Conservation (phyloP, 1,284 basidiomycete species). For the Naganishia sp. region DNA sequence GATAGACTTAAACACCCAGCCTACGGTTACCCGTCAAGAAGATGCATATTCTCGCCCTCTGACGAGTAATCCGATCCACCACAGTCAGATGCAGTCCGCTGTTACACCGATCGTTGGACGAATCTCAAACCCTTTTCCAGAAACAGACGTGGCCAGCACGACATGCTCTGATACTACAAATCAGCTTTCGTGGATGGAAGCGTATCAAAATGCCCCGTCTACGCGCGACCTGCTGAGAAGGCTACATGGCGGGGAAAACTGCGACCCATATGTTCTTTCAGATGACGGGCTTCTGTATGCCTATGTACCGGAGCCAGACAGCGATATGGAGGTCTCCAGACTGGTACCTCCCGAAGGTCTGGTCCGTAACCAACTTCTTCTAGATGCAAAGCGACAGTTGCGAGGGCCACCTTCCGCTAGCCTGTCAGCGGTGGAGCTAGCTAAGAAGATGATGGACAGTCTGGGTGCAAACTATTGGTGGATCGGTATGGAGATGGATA, state of each 20-base stretch:
- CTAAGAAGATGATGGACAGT: background rate
- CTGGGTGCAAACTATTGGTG: constrained; percentile 16
- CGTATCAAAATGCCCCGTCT: background rate
- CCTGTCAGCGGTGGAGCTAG: background rate
- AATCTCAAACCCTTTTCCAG: background rate
- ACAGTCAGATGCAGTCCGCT: background rate
- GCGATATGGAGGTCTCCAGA: constrained; percentile 21
- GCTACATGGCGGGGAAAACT: background rate
- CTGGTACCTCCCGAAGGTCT: constrained; percentile 26
- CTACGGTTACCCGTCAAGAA: no score
- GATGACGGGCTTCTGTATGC: constrained; percentile 27
- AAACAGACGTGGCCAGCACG: background rate
- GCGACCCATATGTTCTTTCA: constrained; percentile 21
- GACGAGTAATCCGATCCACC: no score
- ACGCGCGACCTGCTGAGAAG: background rate
- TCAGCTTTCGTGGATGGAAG: background rate
- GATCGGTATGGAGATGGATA: constrained; percentile 4
- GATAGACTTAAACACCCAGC: no score
- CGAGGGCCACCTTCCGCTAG: background rate
- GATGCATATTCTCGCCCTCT: no score
- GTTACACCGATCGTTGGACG: background rate
- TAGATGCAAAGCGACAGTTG: background rate
- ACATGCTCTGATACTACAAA: background rate
- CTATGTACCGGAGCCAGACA: constrained; percentile 19
- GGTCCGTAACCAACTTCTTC: constrained; percentile 16